phyloP scores from a whole-genome alignment of 73 alveolate species.

The Symbiodinium pilosum region DNA sequence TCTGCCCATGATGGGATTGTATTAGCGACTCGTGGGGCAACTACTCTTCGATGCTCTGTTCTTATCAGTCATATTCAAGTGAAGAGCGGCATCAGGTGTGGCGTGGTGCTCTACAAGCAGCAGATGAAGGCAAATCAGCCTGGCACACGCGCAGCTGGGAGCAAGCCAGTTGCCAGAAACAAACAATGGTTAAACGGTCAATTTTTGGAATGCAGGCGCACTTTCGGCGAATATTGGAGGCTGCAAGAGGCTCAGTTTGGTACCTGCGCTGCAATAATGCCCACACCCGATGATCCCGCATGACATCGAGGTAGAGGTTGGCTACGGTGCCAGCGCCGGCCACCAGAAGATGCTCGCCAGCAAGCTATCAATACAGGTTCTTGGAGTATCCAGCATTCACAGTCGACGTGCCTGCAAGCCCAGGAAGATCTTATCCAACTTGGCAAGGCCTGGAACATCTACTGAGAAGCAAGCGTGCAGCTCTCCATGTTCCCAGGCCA shows the following conservation, averaged over 20 bases:
- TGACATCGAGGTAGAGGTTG: slow-evolving; percentile 51
- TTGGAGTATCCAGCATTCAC: no score
- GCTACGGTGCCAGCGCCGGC: slow-evolving; percentile 55
- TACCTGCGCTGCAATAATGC: not conserved
- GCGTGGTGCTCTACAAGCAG: slow-evolving; percentile 87
- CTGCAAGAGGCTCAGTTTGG: not conserved
- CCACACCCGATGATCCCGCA: not conserved
- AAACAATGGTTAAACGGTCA: no score
- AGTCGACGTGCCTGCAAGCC: not conserved
- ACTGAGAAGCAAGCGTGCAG: not conserved
- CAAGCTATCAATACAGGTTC: not conserved
- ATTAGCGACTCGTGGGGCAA: no score
- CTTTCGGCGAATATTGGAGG: slow-evolving; percentile 80
- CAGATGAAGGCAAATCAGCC: slow-evolving; percentile 42
- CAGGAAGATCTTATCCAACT: slow-evolving; percentile 15
- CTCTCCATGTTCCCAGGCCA: no score
- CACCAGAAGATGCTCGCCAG: slow-evolving; percentile 41
- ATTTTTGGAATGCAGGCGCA: no score
- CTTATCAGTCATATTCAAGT: no score
- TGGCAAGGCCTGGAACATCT: not conserved
- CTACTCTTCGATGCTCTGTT: no score
- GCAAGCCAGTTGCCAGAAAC: no score
- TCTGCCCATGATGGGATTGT: no score
- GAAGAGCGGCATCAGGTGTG: no score
- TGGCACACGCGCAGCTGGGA: no score